Conservation (phyloP, 495 filamentous ascomycete genomes). For the Neurospora discreta region DNA sequence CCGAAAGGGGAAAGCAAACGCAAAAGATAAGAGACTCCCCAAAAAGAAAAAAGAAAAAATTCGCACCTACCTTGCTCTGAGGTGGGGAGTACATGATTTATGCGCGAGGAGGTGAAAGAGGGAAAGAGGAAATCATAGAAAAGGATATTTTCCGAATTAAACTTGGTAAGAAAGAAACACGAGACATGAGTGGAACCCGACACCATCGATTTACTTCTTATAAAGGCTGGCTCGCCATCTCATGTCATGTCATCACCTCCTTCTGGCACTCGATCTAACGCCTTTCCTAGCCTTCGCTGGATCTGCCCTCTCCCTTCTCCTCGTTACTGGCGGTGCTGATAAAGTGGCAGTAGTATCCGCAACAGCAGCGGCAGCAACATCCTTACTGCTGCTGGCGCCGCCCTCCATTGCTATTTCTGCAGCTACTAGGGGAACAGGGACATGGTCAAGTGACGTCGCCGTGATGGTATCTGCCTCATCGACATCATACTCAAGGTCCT, state of each 20-base stretch:
- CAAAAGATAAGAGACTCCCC: too few relatives aligned
- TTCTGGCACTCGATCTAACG: constrained; percentile 11
- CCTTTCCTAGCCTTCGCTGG: constrained; percentile 20
- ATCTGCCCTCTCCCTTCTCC: constrained; percentile 17
- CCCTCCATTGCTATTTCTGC: constrained; percentile 2
- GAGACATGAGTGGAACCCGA: neutral
- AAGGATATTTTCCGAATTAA: neutral
- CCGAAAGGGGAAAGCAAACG: neutral
- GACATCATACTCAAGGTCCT: constrained; percentile 42
- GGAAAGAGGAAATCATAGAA: neutral
- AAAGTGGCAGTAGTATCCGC: neutral
- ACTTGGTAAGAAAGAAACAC: neutral
- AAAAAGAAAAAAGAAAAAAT: too few relatives aligned
- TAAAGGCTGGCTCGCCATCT: neutral
- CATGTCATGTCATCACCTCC: constrained; percentile 6
- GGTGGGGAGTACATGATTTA: too few relatives aligned
- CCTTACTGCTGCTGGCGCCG: neutral
- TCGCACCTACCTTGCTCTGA: neutral
- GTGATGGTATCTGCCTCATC: constrained; percentile 30
- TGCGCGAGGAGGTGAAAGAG: neutral
- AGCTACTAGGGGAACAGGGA: constrained; percentile 1
- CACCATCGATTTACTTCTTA: neutral
- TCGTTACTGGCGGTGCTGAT: constrained; percentile 6
- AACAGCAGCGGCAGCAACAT: neutral
- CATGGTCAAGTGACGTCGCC: constrained; percentile 24